Percentiles rank a stretch among this genome's conserved stretches.
Evolutionary conservation across 73 alveolate genomes (phyloP).

Genomic region (Paraurostyla sp.): DNA sequence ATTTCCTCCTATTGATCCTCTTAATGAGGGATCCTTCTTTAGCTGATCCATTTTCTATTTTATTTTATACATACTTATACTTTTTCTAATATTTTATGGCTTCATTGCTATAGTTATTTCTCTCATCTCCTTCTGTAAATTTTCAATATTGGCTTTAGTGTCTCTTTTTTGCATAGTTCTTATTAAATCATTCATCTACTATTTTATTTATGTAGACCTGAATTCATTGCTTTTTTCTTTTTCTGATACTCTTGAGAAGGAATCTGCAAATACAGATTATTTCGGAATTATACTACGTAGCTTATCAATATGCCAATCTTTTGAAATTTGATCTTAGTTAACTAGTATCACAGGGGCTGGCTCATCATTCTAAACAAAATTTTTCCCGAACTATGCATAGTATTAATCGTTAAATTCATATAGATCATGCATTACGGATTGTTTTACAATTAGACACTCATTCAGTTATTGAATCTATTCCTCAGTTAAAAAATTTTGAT

Average conservation of each 20-base stretch:
- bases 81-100: neutral
- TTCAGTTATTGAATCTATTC: neutral
- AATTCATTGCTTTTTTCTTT: constrained; percentile 42
- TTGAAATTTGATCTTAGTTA: neutral
- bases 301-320: neutral
- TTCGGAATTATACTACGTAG: constrained; percentile 11
- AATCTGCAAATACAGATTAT: neutral
- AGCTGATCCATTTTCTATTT: constrained; percentile 55
- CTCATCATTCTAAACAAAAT: neutral
- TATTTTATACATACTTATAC: constrained; percentile 59
- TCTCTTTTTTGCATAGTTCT: constrained; percentile 11
- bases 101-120: neutral
- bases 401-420: neutral
- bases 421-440: neutral
- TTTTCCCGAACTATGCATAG: neutral
- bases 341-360: neutral
- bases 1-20: neutral
- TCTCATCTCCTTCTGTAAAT: constrained; percentile 13
- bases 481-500: neutral
- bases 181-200: constrained; percentile 11
- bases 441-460: neutral
- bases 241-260: neutral
- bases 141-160: constrained; percentile 42
- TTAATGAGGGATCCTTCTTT: neutral
- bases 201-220: neutral